Evolutionary conservation across 768 basidiomycete genomes (phyloP).

Genomic region (Pleurotus citrinopileatus): DNA sequence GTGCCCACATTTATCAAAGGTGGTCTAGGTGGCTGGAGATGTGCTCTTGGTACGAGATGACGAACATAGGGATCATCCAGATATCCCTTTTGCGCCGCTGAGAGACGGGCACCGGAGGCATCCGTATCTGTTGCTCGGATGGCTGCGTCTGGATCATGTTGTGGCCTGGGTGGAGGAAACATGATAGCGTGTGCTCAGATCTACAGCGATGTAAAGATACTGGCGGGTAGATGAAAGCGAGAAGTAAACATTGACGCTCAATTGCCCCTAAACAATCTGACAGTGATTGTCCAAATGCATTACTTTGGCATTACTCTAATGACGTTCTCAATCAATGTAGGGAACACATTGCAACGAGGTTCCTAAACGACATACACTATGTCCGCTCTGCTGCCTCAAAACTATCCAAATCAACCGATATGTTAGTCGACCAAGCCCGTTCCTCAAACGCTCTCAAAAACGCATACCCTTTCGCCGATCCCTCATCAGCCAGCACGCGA

Average conservation of each 20-base stretch:
- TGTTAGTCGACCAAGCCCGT: conserved; percentile 42
- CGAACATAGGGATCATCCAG: conserved; percentile 72
- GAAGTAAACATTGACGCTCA: not conserved
- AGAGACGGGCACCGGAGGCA: conserved; percentile 79
- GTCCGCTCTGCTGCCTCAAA: conserved; percentile 14
- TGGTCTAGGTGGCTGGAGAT: conserved; percentile 59
- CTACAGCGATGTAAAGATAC: too few species aligned
- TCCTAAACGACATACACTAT: not conserved
- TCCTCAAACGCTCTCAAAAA: conserved; percentile 49
- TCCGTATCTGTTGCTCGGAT: conserved; percentile 81
- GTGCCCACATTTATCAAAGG: conserved; percentile 97
- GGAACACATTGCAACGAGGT: not conserved
- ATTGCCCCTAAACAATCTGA: too few species aligned
- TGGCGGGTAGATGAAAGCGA: too few species aligned
- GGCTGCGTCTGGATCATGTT: conserved; percentile 51
- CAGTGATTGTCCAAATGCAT: not conserved
- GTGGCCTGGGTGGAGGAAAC: conserved; percentile 20
- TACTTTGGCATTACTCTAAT: too few species aligned
- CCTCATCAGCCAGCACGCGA: conserved; percentile 39
- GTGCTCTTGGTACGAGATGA: conserved; percentile 64
- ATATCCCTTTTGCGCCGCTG: conserved; percentile 83
- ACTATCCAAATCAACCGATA: conserved; percentile 34
- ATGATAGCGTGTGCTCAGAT: conserved; percentile 6
- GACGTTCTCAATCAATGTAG: too few species aligned
- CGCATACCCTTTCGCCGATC: conserved; percentile 42